Base-by-base conservation (phyloP, 2,329 filamentous ascomycete species). In the Leptosphaerulina australis region DNA sequence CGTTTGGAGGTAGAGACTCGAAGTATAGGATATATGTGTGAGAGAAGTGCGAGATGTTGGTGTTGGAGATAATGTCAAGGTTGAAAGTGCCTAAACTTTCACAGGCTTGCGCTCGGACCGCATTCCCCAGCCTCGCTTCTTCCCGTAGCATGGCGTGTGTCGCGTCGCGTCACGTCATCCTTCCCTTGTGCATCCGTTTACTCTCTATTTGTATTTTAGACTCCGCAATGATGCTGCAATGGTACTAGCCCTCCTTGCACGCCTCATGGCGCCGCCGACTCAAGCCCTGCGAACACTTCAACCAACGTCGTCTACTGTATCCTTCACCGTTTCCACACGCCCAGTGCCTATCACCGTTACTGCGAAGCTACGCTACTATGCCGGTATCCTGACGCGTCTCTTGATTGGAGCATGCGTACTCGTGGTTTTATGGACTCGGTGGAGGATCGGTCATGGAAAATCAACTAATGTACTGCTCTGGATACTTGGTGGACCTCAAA, bases 301-400 rank as follows among this genome's bases (percentile, higher is more conserved):
- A n/a, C 78, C 78, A 10, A 79, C 94, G 18, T 87, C 90, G 36
- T 95, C 91, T 2, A 96, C 94, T n/a, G 86, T 90, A 69, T 88
- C 90, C 60, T 97, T 93, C 80, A 95, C 88, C 22, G 90, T 97
- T 47, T 94, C 92, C 26, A 97, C 92, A 50, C 84, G 85, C 34
- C 84, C 88, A 10, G 67, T 72, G 10, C 74, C 73, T 26, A 71
- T 70, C 8, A 81, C 77, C 12, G 64, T 81, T 24, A 65, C 78
- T 11, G 75, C 80, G 10, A 76, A 73, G 48, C 49, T 78, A 36
- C 58, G 76, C 5, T 77, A 76, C 59, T 70, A 73, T 53, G 46
- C 79, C 24, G 69, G 76, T 33, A 59, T 82, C 38, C 52, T 80
- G 5, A 49, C 79, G 3, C 77, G 81, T 14, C 55, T 78, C 2